Base-by-base conservation (phyloP, 2,329 filamentous ascomycete genomes). In the Penicillium sp. region DNA sequence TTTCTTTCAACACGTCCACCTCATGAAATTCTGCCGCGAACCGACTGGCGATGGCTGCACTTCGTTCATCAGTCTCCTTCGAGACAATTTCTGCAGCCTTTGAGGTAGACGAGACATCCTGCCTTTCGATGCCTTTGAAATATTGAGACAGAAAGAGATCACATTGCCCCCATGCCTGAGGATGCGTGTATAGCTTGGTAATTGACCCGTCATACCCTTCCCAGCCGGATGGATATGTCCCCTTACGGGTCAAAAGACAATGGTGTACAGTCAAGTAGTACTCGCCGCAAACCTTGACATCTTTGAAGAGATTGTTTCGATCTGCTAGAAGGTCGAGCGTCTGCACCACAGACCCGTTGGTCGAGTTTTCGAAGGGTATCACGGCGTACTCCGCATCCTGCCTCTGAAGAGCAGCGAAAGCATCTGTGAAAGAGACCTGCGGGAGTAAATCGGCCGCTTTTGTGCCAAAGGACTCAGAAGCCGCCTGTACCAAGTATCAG, bases 81-180 rank as follows among this genome's bases (percentile, higher is more conserved):
- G 84, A 55, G 11, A 72, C 84, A 25, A 93, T 75, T 64, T 90
- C 80, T 1, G 89, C 90, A 0, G 86, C 92, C 47, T 80, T 81
- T 51, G 84, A 89, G 4, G 92, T 98, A 17, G 84, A 92, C 44
- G 80, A 84, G 29, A 86, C 82, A 59, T 96, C 89, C 42, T 90
- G 77, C 35, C 81, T 75, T 67, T 94, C 86, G n/a, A 82, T 73
- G 30, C 77, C 77, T 51, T 80, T 80, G 45, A 95, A 76, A 53
- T 85, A 71, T 17, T 72, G 69, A 6, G 74, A 71, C 16, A 95
- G 75, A 64, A 95, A 95, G 6, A 59, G 64, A 30, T 80, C 80
- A 65, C 89, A 95, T 67, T 98, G 92, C 16, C 88, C 88, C 72
- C 92, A 95, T 17, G 88, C 92, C 66, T 98, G 92, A 7, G 90